Conservation (phyloP, 441 rosid species). For the Jatropha multifida region DNA sequence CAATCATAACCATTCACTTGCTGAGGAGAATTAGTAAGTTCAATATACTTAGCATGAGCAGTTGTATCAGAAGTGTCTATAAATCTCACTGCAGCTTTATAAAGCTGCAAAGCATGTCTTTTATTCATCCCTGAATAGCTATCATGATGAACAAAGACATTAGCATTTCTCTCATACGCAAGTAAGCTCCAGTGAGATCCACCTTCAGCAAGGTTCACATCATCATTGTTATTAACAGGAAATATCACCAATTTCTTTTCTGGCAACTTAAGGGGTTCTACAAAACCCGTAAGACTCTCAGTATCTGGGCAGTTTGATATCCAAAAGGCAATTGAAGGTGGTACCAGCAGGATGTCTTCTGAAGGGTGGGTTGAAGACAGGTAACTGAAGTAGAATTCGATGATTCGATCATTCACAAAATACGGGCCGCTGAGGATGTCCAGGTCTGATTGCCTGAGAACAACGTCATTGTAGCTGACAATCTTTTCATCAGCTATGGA, state of each 20-base stretch:
- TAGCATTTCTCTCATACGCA: constrained; percentile 49
- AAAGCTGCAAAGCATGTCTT: constrained; percentile 45
- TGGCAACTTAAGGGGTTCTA: constrained; percentile 49
- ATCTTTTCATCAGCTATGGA: constrained; percentile 56
- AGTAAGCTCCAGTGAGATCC: constrained; percentile 91
- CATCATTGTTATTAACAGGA: constrained; percentile 67
- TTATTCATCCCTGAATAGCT: constrained; percentile 47
- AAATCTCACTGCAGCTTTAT: constrained; percentile 41
- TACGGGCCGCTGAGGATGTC: constrained; percentile 55
- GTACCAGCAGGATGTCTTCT: constrained; percentile 53
- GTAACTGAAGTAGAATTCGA: constrained; percentile 79
- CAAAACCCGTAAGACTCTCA: constrained; percentile 50
- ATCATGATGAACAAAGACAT: constrained; percentile 77
- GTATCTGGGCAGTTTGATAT: constrained; percentile 62
- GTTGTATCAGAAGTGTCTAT: constrained; percentile 31
- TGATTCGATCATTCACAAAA: constrained; percentile 69
- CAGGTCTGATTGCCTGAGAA: constrained; percentile 76
- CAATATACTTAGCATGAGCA: constrained; percentile 32
- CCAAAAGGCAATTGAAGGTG: constrained; percentile 84
- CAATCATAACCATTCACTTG: constrained; percentile 73
- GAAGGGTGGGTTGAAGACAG: constrained; percentile 52
- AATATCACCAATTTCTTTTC: constrained; percentile 59
- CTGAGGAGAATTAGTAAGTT: constrained; percentile 54
- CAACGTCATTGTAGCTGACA: constrained; percentile 71
- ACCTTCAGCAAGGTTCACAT: constrained; percentile 71